These are phyloP conservation scores for Capronia coronata DNA, from an alignment of 2,329 filamentous ascomycete species.

Conservation along the genomic window DNA sequence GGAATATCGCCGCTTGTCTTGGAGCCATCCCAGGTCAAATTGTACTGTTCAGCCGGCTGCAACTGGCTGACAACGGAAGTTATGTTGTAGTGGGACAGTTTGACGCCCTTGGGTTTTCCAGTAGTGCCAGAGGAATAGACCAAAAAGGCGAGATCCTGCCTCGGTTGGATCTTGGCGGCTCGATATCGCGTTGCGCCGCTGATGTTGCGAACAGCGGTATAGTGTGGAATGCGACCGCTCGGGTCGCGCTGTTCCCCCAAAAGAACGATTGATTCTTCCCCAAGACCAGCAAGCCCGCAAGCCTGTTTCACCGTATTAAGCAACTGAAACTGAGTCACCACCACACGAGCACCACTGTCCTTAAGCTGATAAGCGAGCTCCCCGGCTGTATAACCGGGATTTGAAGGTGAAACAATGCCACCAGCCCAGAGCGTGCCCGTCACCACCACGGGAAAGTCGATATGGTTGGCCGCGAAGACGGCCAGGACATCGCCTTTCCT, in stretches of 20 bases:
- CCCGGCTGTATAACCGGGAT: conserved; percentile 74
- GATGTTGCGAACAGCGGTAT: too few species aligned
- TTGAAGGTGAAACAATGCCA: conserved; percentile 73
- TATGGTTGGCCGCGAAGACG: conserved; percentile 75
- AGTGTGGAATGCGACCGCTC: too few species aligned
- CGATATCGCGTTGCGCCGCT: too few species aligned
- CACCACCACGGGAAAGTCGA: conserved; percentile 70
- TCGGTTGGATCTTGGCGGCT: too few species aligned
- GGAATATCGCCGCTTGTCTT: background rate
- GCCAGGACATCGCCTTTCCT: conserved; percentile 74
- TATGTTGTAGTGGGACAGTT: background rate
- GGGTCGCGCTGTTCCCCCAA: too few species aligned
- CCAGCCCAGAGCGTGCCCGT: conserved; percentile 80
- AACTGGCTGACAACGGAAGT: background rate
- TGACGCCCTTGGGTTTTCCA: conserved; percentile 3
- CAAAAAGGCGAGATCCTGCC: too few species aligned
- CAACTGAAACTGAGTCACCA: background rate
- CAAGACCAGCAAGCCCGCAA: background rate
- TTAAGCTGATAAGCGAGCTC: conserved; percentile 79
- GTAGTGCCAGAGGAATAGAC: conserved; percentile 3
- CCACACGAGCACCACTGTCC: conserved; percentile 39
- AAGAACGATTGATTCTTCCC: background rate
- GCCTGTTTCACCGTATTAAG: background rate
- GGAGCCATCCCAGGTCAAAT: background rate
- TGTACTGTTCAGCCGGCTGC: background rate